phyloP scores from a whole-genome alignment of 306 rosid genomes.

The Inga leiocalycina region DNA sequence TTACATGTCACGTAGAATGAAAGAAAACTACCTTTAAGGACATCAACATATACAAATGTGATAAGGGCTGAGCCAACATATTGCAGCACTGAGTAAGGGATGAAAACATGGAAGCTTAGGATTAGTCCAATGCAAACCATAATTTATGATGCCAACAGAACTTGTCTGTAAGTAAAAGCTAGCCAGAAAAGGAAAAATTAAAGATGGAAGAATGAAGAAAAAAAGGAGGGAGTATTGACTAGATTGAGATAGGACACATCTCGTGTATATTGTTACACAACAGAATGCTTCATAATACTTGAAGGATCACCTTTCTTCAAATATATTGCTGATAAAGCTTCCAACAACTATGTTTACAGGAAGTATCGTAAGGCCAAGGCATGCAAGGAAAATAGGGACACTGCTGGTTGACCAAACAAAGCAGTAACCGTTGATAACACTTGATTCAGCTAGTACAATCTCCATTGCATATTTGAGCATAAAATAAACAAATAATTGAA shows the following conservation, averaged over 20 bases:
- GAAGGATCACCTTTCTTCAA: too few species aligned
- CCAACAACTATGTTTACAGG: too few species aligned
- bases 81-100: slow-evolving; percentile 69
- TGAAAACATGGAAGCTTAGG: slow-evolving; percentile 65
- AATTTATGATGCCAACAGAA: slow-evolving; percentile 77
- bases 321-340: too few species aligned
- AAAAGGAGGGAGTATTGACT: neutral
- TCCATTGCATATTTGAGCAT: too few species aligned
- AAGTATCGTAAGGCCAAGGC: too few species aligned
- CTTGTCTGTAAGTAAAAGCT: slow-evolving; percentile 60
- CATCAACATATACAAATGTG: slow-evolving; percentile 84
- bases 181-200: slow-evolving; percentile 20
- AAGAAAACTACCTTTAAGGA: slow-evolving; percentile 71
- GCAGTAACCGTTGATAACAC: too few species aligned
- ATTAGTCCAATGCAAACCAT: slow-evolving; percentile 78
- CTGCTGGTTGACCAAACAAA: too few species aligned
- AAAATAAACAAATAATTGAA: too few species aligned
- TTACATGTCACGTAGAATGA: too few species aligned
- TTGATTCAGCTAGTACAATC: too few species aligned
- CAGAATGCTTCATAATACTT: neutral
- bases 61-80: slow-evolving; percentile 84
- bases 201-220: neutral
- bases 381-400: too few species aligned
- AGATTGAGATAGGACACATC: neutral
- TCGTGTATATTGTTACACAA: too few species aligned